phyloP scores from a whole-genome alignment of 257 asterid species.

The Datura wrightii region DNA sequence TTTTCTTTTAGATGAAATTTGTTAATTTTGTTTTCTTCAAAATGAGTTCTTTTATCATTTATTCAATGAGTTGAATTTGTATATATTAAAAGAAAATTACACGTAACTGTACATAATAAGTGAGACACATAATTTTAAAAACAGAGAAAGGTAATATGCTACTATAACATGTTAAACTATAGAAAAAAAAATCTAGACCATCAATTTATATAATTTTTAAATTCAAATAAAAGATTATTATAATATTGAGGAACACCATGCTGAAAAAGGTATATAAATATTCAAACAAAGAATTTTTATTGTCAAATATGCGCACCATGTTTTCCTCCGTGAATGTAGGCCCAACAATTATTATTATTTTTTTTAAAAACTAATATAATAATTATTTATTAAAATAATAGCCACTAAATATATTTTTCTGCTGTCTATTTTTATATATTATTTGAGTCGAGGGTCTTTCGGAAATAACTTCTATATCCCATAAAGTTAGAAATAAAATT shows the following conservation, averaged over 20 bases:
- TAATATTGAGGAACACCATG: neutral
- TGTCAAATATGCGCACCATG: constrained; percentile 30
- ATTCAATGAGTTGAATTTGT: neutral
- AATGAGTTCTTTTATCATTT: neutral
- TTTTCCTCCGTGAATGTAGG: constrained; percentile 27
- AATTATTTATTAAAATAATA: no score
- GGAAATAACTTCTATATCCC: no score
- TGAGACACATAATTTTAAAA: neutral
- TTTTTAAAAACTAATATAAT: no score
- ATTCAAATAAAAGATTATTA: neutral
- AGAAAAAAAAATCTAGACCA: neutral
- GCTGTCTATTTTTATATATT: no score
- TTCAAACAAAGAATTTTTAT: neutral
- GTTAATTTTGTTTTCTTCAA: no score
- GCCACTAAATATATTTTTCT: no score
- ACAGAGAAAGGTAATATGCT: neutral
- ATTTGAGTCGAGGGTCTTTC: no score
- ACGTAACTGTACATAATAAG: neutral
- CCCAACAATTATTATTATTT: neutral
- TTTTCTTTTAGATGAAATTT: no score
- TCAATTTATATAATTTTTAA: neutral
- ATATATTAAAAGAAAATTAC: no score
- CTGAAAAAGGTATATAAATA: constrained; percentile 9
- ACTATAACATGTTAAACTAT: neutral
- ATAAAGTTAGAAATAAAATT: no score